phyloP scores from a whole-genome alignment of 495 filamentous ascomycete species.

The Penicillium crystallinum region DNA sequence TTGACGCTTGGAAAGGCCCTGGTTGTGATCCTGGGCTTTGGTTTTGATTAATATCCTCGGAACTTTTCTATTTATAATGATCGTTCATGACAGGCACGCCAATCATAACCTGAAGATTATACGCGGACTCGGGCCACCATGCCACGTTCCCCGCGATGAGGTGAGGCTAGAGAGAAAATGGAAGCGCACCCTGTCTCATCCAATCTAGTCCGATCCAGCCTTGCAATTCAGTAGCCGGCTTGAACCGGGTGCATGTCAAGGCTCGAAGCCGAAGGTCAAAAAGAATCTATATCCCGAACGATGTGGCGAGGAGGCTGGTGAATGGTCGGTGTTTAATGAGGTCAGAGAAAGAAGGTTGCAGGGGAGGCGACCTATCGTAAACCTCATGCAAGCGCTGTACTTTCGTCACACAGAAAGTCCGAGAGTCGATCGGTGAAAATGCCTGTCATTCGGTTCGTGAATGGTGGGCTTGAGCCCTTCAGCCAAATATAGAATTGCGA shows the following conservation, averaged over 20 bases:
- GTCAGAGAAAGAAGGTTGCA: constrained; percentile 9
- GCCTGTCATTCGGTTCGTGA: constrained; percentile 2
- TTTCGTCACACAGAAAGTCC: constrained; percentile 22
- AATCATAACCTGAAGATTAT: neutral
- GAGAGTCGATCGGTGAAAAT: constrained; percentile 5
- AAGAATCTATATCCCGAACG: neutral
- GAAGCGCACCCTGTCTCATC: neutral
- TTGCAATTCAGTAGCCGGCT: neutral
- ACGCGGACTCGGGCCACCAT: neutral
- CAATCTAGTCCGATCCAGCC: neutral
- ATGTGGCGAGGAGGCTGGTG: constrained; percentile 10
- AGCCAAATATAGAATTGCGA: constrained; percentile 22
- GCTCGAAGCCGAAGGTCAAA: neutral
- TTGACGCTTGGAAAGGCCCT: neutral
- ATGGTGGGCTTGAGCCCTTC: neutral
- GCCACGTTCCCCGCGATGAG: constrained; percentile 2
- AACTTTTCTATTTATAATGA: constrained; percentile 2
- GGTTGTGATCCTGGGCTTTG: neutral
- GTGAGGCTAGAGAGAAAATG: neutral
- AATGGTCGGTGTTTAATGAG: constrained; percentile 13
- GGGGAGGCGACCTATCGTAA: constrained; percentile 21
- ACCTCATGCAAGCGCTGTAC: constrained; percentile 33
- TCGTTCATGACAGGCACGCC: constrained; percentile 4
- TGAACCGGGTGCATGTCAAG: neutral
- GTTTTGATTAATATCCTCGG: neutral